A percentile compares a stretch with the other conserved stretches of the same genome.
These are phyloP conservation scores for Boletus rex-veris DNA, from an alignment of 768 basidiomycete species.

Conservation along the genomic window DNA sequence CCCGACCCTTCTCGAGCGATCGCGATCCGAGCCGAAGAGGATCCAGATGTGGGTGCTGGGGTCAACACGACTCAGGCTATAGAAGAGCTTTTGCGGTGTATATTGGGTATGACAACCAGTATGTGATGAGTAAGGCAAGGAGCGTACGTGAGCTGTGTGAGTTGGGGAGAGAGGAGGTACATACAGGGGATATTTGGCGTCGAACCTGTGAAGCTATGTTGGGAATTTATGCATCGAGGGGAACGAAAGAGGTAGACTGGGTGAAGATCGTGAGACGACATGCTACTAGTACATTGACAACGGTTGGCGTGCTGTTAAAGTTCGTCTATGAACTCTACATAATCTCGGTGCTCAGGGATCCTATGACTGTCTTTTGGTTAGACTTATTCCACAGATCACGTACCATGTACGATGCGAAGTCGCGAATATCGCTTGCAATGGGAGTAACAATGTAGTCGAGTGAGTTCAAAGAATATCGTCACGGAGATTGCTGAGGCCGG, in stretches of 20 bases:
- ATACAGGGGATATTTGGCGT: conserved; percentile 67
- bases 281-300: too few relatives aligned
- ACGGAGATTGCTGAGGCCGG: conserved; percentile 41
- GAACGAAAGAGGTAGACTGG: conserved; percentile 33
- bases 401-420: too few relatives aligned
- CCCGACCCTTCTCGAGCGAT: conserved; percentile 79
- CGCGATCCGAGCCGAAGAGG: conserved; percentile 76
- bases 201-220: conserved; percentile 77
- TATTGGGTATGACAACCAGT: conserved; percentile 82
- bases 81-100: conserved; percentile 75
- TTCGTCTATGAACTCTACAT: too few relatives aligned
- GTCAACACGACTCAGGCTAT: conserved; percentile 54
- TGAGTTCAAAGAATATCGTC: background rate
- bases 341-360: too few relatives aligned
- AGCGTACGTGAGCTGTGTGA: conserved; percentile 77
- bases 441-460: too few relatives aligned
- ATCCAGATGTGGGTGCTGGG: conserved; percentile 58
- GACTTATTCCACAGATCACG: too few relatives aligned
- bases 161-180: conserved; percentile 53
- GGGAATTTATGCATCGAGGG: conserved; percentile 75
- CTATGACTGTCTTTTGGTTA: too few relatives aligned
- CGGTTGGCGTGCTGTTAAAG: too few relatives aligned
- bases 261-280: too few relatives aligned
- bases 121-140: conserved; percentile 77
- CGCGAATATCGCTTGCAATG: too few relatives aligned